phyloP scores from a whole-genome alignment of 108 stramenopile genomes.

The Cyclotella cryptica region DNA sequence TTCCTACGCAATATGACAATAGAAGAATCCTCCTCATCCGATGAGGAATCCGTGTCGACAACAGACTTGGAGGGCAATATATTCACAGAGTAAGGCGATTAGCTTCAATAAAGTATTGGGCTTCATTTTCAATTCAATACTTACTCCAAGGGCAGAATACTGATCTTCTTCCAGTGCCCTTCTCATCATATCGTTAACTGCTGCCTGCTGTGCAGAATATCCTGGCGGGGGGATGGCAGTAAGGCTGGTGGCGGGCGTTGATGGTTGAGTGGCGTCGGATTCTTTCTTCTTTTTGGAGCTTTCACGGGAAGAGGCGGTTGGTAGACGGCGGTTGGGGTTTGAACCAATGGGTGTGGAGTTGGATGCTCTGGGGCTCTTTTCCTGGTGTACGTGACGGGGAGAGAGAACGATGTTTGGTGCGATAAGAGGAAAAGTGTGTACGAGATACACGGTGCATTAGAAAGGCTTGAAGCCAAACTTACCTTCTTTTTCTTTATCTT shows the following conservation, averaged over 20 bases:
- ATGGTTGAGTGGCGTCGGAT: background rate
- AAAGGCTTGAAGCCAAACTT: background rate
- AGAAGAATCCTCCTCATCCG: constrained; percentile 42
- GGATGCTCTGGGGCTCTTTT: background rate
- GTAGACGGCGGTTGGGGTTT: background rate
- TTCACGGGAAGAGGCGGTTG: constrained; percentile 1
- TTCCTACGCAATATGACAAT: background rate
- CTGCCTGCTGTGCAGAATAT: constrained; percentile 71
- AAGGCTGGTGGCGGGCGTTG: constrained; percentile 1
- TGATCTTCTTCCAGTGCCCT: constrained; percentile 85
- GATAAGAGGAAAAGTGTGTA: background rate
- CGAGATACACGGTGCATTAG: background rate
- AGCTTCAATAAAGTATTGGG: background rate
- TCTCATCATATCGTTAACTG: constrained; percentile 88
- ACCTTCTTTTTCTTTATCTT: constrained; percentile 31
- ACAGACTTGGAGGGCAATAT: constrained; percentile 7
- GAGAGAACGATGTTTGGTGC: background rate
- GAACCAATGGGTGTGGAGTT: background rate
- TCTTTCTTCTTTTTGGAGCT: constrained; percentile 40
- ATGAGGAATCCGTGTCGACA: constrained; percentile 64
- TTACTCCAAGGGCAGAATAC: constrained; percentile 74
- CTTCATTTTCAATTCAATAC: constrained; percentile 54
- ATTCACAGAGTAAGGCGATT: background rate
- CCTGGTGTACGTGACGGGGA: background rate
- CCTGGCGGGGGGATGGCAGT: constrained; percentile 7